phyloP scores from a whole-genome alignment of 2,329 filamentous ascomycete genomes.

The Cryphonectria japonica region DNA sequence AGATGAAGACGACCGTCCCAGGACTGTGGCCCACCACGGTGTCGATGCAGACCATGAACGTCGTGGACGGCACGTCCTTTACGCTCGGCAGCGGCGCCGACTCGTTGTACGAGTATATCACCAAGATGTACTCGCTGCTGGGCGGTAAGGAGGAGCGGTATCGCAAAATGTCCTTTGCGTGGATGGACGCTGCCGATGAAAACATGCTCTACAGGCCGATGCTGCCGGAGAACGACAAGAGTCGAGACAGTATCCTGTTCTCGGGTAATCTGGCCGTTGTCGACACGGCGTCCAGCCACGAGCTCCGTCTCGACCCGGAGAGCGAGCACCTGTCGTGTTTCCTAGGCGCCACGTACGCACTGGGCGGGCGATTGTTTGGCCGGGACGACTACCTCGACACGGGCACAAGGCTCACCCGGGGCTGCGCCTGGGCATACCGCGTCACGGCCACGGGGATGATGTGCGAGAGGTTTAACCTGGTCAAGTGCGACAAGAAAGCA shows the following conservation, averaged over 20 bases:
- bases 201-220: slow-evolving; percentile 68
- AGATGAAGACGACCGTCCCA: slow-evolving; percentile 68
- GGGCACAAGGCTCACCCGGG: slow-evolving; percentile 61
- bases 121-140: slow-evolving; percentile 55
- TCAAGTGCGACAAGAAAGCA: slow-evolving; percentile 41
- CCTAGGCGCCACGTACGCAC: slow-evolving; percentile 69
- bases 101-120: slow-evolving; percentile 54
- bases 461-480: slow-evolving; percentile 57
- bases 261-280: slow-evolving; percentile 48
- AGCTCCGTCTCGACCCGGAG: slow-evolving; percentile 41
- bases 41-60: slow-evolving; percentile 58
- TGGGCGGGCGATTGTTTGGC: slow-evolving; percentile 66
- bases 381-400: slow-evolving; percentile 56
- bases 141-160: slow-evolving; percentile 64
- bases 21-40: slow-evolving; percentile 74
- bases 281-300: slow-evolving; percentile 20
- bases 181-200: slow-evolving; percentile 62
- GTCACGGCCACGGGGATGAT: slow-evolving; percentile 62
- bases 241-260: slow-evolving; percentile 66
- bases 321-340: slow-evolving; percentile 70
- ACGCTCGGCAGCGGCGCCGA: slow-evolving; percentile 44
- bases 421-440: slow-evolving; percentile 66
- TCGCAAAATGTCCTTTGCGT: slow-evolving; percentile 62
- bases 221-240: slow-evolving; percentile 58
- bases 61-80: slow-evolving; percentile 39